A percentile compares a stretch with the other conserved stretches of the same genome.
Conservation (phyloP, 202 grass and related monocot species). For the Saccharum hybrid region DNA sequence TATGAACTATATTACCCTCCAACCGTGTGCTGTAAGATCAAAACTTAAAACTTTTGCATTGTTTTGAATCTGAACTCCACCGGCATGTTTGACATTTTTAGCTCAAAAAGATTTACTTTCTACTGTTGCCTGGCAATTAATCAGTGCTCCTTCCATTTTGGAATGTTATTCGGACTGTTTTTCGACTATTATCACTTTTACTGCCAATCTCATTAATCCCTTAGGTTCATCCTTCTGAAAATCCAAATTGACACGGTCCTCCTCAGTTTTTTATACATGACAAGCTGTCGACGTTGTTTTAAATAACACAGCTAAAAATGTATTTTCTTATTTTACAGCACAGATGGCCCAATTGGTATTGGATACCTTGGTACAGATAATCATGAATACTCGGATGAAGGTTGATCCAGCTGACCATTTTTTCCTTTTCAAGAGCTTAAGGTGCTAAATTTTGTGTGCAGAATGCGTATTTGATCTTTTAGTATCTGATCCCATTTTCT, state of each 20-base stretch:
- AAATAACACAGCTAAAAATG: neutral
- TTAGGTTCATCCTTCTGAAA: neutral
- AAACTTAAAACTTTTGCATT: neutral
- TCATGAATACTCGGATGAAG: slow-evolving; percentile 75
- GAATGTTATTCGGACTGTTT: neutral
- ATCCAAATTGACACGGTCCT: neutral
- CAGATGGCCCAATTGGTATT: slow-evolving; percentile 50
- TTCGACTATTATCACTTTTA: neutral
- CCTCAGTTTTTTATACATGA: slow-evolving; percentile 5
- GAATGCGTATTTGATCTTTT: slow-evolving; percentile 19
- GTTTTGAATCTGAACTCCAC: neutral
- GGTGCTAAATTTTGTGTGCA: slow-evolving; percentile 6
- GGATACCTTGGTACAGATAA: slow-evolving; percentile 67
- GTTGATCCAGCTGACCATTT: slow-evolving; percentile 34
- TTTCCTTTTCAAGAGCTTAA: slow-evolving; percentile 11
- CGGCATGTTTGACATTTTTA: neutral
- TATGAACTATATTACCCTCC: neutral
- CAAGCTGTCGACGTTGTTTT: neutral
- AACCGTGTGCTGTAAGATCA: neutral
- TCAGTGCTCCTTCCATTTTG: neutral
- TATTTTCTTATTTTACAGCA: slow-evolving; percentile 50
- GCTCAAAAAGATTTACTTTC: neutral
- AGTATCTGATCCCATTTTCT: slow-evolving; percentile 24
- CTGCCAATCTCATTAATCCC: neutral
- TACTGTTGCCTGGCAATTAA: neutral